Evolutionary conservation across 345 rosid species (phyloP).

Genomic region (Eucalyptus tenuipes): DNA sequence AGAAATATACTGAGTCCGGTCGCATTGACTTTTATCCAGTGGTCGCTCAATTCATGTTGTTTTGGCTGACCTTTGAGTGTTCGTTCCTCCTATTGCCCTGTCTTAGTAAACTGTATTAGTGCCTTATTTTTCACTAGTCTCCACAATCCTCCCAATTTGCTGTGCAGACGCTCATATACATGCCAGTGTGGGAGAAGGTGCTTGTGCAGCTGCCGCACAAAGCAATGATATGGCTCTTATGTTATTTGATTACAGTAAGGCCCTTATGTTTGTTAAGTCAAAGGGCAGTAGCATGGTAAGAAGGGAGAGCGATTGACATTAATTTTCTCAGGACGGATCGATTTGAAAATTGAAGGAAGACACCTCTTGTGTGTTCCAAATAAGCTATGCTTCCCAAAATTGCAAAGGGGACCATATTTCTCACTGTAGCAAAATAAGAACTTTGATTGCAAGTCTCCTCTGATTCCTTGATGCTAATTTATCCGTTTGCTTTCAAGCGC

Average conservation of each 20-base stretch:
- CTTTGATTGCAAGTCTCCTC: neutral
- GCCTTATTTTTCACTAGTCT: neutral
- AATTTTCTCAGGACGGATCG: neutral
- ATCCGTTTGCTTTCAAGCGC: slow-evolving; percentile 30
- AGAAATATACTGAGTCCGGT: neutral
- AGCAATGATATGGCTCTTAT: neutral
- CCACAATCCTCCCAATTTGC: neutral
- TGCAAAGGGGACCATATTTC: neutral
- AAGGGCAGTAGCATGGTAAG: neutral
- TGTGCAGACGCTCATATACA: neutral
- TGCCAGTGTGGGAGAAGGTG: neutral
- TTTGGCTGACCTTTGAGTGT: neutral
- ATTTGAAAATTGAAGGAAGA: slow-evolving; percentile 33
- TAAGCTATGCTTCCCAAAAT: neutral
- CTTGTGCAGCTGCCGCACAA: neutral
- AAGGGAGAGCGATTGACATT: neutral
- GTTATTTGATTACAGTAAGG: neutral
- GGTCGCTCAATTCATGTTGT: neutral
- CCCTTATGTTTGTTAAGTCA: neutral
- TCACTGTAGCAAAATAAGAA: neutral
- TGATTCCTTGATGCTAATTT: slow-evolving; percentile 28
- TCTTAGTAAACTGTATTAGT: neutral
- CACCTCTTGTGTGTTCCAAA: slow-evolving; percentile 27
- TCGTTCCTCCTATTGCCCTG: neutral
- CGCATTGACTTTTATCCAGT: neutral